Base-by-base conservation (phyloP, 139 green algal species). In the Raphidocelis subcapitata region DNA sequence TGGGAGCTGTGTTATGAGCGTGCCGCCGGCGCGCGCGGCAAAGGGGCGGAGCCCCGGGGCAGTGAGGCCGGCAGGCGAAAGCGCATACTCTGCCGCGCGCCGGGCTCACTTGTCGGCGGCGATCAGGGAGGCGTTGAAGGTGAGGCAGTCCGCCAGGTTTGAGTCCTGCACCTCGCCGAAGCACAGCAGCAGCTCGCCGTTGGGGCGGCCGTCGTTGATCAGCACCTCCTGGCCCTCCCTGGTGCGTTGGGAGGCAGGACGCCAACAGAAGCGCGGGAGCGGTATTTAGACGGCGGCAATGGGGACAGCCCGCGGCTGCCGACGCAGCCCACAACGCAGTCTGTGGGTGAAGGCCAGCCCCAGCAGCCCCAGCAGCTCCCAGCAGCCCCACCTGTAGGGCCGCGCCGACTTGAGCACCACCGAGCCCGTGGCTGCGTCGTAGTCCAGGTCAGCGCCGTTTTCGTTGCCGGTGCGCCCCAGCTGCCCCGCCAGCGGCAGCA, bases 141-240 rank as follows among this genome's bases (percentile, higher is more conserved):
- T 41, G 5, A 81, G 21, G 62, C 37, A 76, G 67, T 81, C 62
- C 15, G 29, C 37, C 33, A 60, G 52, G 65, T 79, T 79, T 47
- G 5, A 44, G 36, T 87, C 81, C 69, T 94, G 86, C 44, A 97
- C 35, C 0, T 31, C 72, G 37, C 94, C 94, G 0, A 82, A 92
- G 61, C 86, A 82, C 37, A 98, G 83, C 41, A 97, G 76, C 62
- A 96, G 73, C 79, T 98, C 94, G 31, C 79, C 79, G 75, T 93
- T 96, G 51, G 92, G 89, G 15, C 92, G 86, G 0, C 74, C 82
- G 65, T 97, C 91, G 73, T 87, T 90, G 14, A 97, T 41, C 12
- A 75, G 26, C 35, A 97, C 74, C 74, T 91, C 85, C 24, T 90
- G 64, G 4, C 87, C 87, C 5, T 73, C 73, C 71, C 88, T 91